These are phyloP conservation scores for Boletus sp. DNA, from an alignment of 768 basidiomycete species.

Conservation along the genomic window DNA sequence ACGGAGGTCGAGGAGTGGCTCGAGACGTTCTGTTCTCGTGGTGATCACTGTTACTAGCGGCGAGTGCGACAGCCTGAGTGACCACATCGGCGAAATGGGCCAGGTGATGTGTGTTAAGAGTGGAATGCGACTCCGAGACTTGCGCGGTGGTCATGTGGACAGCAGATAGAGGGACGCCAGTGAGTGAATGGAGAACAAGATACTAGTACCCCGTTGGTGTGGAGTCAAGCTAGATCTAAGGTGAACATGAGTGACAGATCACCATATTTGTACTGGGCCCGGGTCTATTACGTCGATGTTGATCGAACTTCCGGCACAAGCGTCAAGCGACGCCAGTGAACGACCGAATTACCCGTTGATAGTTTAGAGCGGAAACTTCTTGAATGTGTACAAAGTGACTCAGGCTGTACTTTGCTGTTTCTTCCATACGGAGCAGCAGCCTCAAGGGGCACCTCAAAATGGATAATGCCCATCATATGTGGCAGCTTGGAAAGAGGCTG, in stretches of 20 bases:
- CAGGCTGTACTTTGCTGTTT: no score
- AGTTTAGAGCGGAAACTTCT: no score
- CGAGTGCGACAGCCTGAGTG: conserved; percentile 1
- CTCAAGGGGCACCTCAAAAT: no score
- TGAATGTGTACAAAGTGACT: no score
- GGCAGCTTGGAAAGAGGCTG: no score
- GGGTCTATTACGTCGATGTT: conserved; percentile 1
- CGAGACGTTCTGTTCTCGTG: neutral
- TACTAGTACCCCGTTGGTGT: neutral
- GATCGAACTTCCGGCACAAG: no score
- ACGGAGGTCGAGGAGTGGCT: neutral
- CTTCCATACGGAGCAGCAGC: no score
- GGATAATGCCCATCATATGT: no score
- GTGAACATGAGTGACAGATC: neutral
- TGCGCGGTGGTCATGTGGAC: conserved; percentile 13
- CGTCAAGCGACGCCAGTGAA: no score
- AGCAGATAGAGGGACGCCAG: neutral
- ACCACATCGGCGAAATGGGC: conserved; percentile 12
- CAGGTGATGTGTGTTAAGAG: neutral
- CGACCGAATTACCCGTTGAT: no score
- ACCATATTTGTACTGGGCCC: neutral
- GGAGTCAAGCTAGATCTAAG: neutral
- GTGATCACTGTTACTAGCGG: neutral
- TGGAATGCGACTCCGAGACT: neutral
- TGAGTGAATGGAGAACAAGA: neutral